These are phyloP conservation scores for Fomes fomentarius DNA, from an alignment of 1,284 basidiomycete genomes.

Conservation along the genomic window DNA sequence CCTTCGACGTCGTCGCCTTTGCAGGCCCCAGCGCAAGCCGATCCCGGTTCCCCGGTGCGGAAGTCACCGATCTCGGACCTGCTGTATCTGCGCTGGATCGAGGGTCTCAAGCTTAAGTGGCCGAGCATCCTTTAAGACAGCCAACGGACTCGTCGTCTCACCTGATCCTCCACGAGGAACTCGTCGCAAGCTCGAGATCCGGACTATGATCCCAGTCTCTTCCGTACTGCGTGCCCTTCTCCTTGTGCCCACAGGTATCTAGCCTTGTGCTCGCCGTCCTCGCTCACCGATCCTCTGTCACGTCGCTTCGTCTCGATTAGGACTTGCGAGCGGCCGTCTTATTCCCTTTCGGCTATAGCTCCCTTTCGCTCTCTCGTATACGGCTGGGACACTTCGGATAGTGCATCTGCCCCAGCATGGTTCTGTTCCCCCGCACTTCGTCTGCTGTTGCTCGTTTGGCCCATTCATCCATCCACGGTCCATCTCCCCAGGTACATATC, in stretches of 20 bases:
- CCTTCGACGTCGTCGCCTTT: constrained; percentile 39
- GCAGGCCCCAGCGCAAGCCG: constrained; percentile 28
- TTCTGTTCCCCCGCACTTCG: neutral
- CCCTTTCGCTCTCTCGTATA: constrained; percentile 1
- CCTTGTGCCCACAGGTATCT: neutral
- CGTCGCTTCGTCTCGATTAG: constrained; percentile 1
- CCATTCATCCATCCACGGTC: neutral
- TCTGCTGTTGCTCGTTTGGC: neutral
- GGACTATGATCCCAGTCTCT: neutral
- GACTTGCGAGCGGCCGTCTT: constrained; percentile 8
- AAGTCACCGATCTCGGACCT: constrained; percentile 91
- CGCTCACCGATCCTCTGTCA: constrained; percentile 8
- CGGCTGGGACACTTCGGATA: constrained; percentile 19
- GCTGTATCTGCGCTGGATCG: constrained; percentile 94
- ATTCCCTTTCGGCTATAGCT: neutral
- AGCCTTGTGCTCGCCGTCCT: constrained; percentile 2
- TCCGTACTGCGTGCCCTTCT: neutral
- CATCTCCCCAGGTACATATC: constrained; percentile 8
- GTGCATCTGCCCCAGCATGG: constrained; percentile 5
- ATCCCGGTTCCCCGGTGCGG: constrained; percentile 41
- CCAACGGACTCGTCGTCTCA: neutral
- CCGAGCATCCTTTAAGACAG: constrained; percentile 62
- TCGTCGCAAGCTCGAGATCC: neutral
- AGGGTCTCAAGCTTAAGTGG: constrained; percentile 89
- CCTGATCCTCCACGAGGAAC: neutral